Evolutionary conservation across 805 yeast genomes (phyloP).

Genomic region (Cyberlindnera suaveolens): DNA sequence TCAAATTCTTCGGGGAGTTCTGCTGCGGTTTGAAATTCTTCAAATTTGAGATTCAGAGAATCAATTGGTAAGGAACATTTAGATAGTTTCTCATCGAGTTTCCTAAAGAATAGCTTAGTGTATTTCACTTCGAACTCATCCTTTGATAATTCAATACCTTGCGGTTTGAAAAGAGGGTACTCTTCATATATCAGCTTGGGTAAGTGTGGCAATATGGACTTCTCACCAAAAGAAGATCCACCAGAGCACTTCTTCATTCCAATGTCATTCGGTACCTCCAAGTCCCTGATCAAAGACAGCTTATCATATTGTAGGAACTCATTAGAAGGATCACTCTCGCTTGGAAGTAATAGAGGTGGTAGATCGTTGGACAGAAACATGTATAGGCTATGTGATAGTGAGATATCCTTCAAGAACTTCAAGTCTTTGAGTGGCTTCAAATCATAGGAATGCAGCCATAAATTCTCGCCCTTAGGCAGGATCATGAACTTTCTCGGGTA

Average conservation of each 20-base stretch:
- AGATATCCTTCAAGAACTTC: no score
- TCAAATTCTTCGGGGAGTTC: background rate
- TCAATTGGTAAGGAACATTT: background rate
- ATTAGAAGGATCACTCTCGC: no score
- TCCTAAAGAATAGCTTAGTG: slow-evolving; percentile 10
- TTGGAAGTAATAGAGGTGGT: no score
- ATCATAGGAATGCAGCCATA: no score
- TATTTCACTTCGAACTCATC: slow-evolving; percentile 9
- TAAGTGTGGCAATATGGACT: slow-evolving; percentile 1
- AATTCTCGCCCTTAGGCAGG: no score
- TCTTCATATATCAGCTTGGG: slow-evolving; percentile 20
- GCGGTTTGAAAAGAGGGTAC: slow-evolving; percentile 22
- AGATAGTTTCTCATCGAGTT: slow-evolving; percentile 2
- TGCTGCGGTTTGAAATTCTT: slow-evolving; percentile 8
- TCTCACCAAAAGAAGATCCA: background rate
- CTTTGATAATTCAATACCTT: slow-evolving; percentile 10
- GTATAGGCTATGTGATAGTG: no score
- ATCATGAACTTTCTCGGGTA: no score
- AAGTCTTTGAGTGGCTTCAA: no score
- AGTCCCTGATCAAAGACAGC: slow-evolving; percentile 16
- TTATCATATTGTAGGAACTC: background rate
- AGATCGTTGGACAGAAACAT: no score
- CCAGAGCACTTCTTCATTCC: slow-evolving; percentile 6
- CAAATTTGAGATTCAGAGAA: slow-evolving; percentile 1
- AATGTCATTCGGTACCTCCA: slow-evolving; percentile 13